Percentiles rank a stretch among this genome's conserved stretches.
These are phyloP conservation scores for Exserohilum rostratum DNA, from an alignment of 2,329 filamentous ascomycete genomes.

Conservation along the genomic window DNA sequence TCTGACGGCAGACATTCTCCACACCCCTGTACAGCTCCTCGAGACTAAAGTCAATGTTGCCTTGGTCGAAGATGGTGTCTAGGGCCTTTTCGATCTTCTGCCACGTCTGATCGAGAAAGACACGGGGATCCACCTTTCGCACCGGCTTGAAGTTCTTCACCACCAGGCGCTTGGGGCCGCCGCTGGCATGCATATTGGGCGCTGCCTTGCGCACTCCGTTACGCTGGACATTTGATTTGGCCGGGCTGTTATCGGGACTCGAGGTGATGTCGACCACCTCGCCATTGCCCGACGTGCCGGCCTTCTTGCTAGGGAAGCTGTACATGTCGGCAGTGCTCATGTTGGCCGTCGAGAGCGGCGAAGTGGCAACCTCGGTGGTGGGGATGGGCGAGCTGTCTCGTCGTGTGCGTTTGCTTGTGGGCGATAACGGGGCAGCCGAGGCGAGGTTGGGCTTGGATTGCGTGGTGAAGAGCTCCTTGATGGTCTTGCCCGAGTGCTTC, in stretches of 20 bases:
- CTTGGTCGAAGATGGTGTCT: constrained; percentile 71
- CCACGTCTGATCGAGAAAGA: constrained; percentile 80
- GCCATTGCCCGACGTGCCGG: constrained; percentile 16
- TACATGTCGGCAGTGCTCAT: constrained; percentile 47
- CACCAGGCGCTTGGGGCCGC: constrained; percentile 81
- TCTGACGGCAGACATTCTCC: constrained; percentile 87
- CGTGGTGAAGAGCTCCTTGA: constrained; percentile 44
- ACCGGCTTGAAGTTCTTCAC: constrained; percentile 85
- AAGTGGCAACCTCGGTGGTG: constrained; percentile 14
- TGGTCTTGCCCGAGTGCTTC: constrained; percentile 45
- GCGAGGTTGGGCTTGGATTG: constrained; percentile 42
- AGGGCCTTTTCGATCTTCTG: constrained; percentile 75
- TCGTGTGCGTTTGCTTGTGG: constrained; percentile 40
- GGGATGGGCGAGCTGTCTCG: constrained; percentile 31
- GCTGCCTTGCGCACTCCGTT: constrained; percentile 50
- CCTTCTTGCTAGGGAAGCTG: constrained; percentile 42
- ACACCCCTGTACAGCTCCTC: constrained; percentile 90
- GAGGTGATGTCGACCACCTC: constrained; percentile 40
- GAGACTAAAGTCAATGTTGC: constrained; percentile 67
- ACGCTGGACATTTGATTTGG: constrained; percentile 48
- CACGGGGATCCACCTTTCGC: constrained; percentile 69
- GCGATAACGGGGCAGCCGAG: constrained; percentile 34
- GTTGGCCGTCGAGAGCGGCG: constrained; percentile 16
- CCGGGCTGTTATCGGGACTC: constrained; percentile 50
- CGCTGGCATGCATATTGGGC: constrained; percentile 70